Base-by-base conservation (phyloP, 169 alveolate genomes). In the Perkinsus marinus region DNA sequence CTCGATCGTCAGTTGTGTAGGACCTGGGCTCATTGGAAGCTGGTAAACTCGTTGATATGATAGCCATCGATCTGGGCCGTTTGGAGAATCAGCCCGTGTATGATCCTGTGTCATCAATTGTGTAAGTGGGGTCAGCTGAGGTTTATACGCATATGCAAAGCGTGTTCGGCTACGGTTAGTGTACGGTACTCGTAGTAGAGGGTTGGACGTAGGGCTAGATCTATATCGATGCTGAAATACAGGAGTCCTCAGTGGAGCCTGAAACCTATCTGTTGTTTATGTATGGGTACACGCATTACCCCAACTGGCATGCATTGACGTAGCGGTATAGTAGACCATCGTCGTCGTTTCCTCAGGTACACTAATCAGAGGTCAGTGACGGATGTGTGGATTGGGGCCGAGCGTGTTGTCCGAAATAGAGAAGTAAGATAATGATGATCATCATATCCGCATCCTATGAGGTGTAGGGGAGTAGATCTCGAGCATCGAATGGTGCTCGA, bases 321-420 rank as follows among this genome's bases (percentile, higher is more conserved):
- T 57, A 13, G 79, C 79, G 3, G 9, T 57, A 13, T 13, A 0
- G 7, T 57, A 2, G 5, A 2, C 37, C 34, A 7, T 6, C 17
- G 68, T 43, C 68, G 9, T 10, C 68, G 26, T 17, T 9, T 17
- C 17, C 17, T 57, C 79, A 57, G 79, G 79, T 57, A 57, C 79
- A 57, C 79, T 30, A 57, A 57, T 16, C 79, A 57, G 34, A 57
- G 79, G 22, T 26, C 79, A 19, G 90, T 91, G 39, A 47, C 68
- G 10, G 68, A 91, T 22, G 92, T 91, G 3, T 91, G 92, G 92
- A 69, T 91, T 39, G 92, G 92, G 2, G 92, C 92, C 68, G n/a
- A 68, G 16, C 39, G 39, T 6, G 92, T 91, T 0, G 92, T 91
- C 30, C 79, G 22, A 30, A 16, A 26, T 57, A 57, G 79, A 57